Conservation (phyloP, 1,284 basidiomycete species). For the Ustilago bromivora region DNA sequence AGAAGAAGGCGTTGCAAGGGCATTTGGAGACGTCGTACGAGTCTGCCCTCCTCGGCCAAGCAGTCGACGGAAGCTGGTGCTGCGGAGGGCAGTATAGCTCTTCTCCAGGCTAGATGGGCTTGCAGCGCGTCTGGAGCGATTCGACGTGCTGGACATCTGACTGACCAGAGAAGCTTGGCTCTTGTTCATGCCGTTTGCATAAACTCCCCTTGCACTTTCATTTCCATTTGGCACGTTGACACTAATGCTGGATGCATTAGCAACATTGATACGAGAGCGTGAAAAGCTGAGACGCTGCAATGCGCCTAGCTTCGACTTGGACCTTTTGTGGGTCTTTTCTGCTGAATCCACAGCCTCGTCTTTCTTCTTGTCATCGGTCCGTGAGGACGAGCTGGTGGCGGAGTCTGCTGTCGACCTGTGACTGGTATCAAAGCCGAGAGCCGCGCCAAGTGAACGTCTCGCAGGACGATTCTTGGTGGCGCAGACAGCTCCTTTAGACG, state of each 20-base stretch:
- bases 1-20: not conserved
- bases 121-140: conserved; percentile 17
- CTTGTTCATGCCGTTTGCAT: conserved; percentile 13
- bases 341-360: not conserved
- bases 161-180: conserved; percentile 41
- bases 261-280: conserved; percentile 38
- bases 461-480: conserved; percentile 5
- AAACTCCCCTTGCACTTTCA: conserved; percentile 5
- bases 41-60: conserved; percentile 22
- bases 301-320: conserved; percentile 32
- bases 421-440: conserved; percentile 29
- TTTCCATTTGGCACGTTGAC: conserved; percentile 11
- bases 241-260: conserved; percentile 24
- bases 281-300: conserved; percentile 45
- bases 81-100: conserved; percentile 35
- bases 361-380: not conserved
- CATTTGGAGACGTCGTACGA: not conserved
- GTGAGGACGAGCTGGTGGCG: not conserved
- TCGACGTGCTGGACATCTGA: conserved; percentile 28
- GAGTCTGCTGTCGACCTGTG: conserved; percentile 1
- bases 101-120: conserved; percentile 27
- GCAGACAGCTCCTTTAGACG: not conserved
- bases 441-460: conserved; percentile 36
- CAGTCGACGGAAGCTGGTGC: conserved; percentile 36
- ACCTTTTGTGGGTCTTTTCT: conserved; percentile 12